Evolutionary conservation across 371 early-diverging fungal species (phyloP), one percentile per base, ranked within the genome.

Genomic region (Mortierella sp.): DNA sequence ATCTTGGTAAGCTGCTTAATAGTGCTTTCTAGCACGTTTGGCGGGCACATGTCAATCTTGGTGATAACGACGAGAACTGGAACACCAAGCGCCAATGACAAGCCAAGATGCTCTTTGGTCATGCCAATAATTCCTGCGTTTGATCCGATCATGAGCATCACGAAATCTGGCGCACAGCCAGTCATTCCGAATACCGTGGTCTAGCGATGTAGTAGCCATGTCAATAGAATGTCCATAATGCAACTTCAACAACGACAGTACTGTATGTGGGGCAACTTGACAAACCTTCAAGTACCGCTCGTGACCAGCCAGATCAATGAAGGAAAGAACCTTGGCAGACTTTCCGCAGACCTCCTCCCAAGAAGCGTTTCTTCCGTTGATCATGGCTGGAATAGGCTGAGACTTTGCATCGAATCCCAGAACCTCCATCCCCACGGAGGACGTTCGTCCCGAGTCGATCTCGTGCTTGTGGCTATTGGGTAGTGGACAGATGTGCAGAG

Each of bases 121-220:
- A 96, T 96, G 13, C 96, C 96, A 54, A 93, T 89, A 64, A 96
- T 87, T 37, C 96, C 96, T 9, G 95, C 94, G 74, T 96, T 96
- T 1, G 94, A 90, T 14, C 94, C 96, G 24, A 95, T 90, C 92
- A 96, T 92, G 21, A 96, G 80, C 92, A 94, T 92, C 13, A 92
- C 93, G 82, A 90, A 95, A 62, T 96, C 95, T 22, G 96, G 96
- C 8, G 92, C 88, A 61, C 90, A 89, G 14, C 95, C 94, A 22
- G 94, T 94, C 92, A 96, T 89, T 16, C 96, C 96, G 81, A 93
- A 95, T 21, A 96, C 93, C 13, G 97, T 96, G 1, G 97, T 96
- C 80, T 84, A 60, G 7, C 34, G 37, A 28, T 19, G 3, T 1
- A 3, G 16, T 3, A 41, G 41, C 12, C 6, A 16, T 41, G 41